Conservation (phyloP, 768 basidiomycete genomes). For the Gloeostereum incarnatum region DNA sequence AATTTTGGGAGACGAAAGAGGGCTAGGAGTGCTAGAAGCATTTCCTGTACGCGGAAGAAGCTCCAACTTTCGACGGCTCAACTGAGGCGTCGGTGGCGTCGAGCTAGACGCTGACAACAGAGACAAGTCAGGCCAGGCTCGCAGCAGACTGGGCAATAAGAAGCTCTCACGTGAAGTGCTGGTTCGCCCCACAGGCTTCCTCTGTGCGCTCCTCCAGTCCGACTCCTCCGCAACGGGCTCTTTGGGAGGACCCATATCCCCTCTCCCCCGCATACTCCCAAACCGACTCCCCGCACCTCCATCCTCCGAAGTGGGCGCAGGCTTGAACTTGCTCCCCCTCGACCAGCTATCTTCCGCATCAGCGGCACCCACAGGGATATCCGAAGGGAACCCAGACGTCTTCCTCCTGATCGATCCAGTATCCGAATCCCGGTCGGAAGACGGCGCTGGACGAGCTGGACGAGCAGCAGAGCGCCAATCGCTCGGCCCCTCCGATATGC, state of each 20-base stretch:
- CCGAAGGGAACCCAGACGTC: constrained; percentile 44
- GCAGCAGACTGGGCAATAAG: constrained; percentile 5
- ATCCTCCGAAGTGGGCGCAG: constrained; percentile 32
- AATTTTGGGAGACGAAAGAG: constrained; percentile 74
- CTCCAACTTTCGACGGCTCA: constrained; percentile 74
- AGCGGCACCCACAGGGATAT: constrained; percentile 38
- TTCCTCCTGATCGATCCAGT: constrained; percentile 35
- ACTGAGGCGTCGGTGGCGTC: constrained; percentile 75
- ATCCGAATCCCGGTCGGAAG: constrained; percentile 37
- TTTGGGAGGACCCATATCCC: constrained; percentile 46
- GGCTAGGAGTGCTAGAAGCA: constrained; percentile 60
- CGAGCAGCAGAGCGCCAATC: constrained; percentile 68
- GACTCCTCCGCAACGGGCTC: constrained; percentile 42
- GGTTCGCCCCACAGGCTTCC: constrained; percentile 30
- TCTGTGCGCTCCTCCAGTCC: constrained; percentile 59
- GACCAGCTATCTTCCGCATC: constrained; percentile 77
- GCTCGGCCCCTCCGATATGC: constrained; percentile 47
- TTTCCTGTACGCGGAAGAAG: constrained; percentile 72
- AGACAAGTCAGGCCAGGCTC: constrained; percentile 6
- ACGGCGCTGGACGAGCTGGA: constrained; percentile 20
- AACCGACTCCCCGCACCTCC: constrained; percentile 27
- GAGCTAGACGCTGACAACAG: constrained; percentile 47
- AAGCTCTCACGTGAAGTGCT: constrained; percentile 57
- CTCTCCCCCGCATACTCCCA: constrained; percentile 37
- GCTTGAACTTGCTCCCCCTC: constrained; percentile 67